Evolutionary conservation across 768 basidiomycete genomes (phyloP).

Genomic region (Roridomyces roridus): DNA sequence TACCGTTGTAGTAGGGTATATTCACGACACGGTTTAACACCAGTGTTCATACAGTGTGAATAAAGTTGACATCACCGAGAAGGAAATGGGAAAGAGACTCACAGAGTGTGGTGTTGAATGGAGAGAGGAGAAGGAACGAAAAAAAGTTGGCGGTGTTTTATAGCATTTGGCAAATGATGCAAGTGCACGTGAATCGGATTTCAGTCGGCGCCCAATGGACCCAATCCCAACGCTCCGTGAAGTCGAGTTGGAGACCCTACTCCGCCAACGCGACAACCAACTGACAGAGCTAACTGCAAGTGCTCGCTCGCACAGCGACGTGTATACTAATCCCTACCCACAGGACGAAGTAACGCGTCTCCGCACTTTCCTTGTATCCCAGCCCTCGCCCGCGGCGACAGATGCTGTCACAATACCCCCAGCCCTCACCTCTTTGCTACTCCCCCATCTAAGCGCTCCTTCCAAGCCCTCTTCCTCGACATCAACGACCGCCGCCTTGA

Average conservation of each 20-base stretch:
- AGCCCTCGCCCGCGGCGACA: slow-evolving; percentile 63
- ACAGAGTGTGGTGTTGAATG: slow-evolving; percentile 20
- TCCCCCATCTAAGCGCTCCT: slow-evolving; percentile 67
- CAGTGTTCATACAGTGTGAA: slow-evolving; percentile 80
- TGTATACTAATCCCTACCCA: slow-evolving; percentile 25
- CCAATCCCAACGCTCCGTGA: slow-evolving; percentile 78
- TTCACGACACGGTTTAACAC: slow-evolving; percentile 54
- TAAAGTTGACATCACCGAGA: slow-evolving; percentile 61
- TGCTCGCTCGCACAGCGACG: slow-evolving; percentile 24
- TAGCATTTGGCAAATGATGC: no score
- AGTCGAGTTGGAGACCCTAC: slow-evolving; percentile 78
- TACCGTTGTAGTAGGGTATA: slow-evolving; percentile 82
- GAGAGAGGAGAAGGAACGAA: no score
- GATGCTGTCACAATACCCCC: slow-evolving; percentile 76
- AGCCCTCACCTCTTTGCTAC: slow-evolving; percentile 67
- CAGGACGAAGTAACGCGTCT: slow-evolving; percentile 79
- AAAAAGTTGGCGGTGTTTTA: no score
- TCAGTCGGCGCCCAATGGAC: slow-evolving; percentile 52
- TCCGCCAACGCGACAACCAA: slow-evolving; percentile 79
- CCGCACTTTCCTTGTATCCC: slow-evolving; percentile 66
- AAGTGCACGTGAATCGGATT: no score
- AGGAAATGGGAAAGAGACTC: slow-evolving; percentile 21
- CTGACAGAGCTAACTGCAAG: slow-evolving; percentile 75
- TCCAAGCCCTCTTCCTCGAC: slow-evolving; percentile 35
- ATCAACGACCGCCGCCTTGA: slow-evolving; percentile 65